Evolutionary conservation across 768 basidiomycete species (phyloP).

Genomic region (Lentinula aciculospora): DNA sequence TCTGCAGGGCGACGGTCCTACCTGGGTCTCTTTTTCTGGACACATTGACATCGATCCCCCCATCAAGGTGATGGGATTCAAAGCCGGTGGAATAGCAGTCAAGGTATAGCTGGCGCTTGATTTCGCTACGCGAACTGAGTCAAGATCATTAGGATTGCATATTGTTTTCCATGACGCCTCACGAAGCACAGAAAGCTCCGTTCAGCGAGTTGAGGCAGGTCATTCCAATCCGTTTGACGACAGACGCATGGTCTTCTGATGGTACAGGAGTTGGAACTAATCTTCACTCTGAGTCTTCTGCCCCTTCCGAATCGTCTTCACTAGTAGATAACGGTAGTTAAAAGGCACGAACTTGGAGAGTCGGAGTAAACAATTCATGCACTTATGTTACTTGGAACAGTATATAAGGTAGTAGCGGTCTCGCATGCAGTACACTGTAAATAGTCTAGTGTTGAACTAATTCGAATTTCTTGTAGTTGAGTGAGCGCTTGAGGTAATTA

Average conservation of each 20-base stretch:
- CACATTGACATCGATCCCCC: slow-evolving; percentile 47
- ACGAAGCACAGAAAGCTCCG: slow-evolving; percentile 45
- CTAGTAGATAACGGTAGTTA: not conserved
- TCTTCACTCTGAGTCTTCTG: not conserved
- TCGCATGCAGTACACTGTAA: too few relatives aligned
- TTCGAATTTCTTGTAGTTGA: too few relatives aligned
- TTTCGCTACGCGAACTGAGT: slow-evolving; percentile 1
- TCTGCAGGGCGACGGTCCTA: slow-evolving; percentile 54
- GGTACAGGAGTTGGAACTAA: not conserved
- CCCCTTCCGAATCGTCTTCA: not conserved
- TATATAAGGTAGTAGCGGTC: too few relatives aligned
- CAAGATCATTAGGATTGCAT: slow-evolving; percentile 49
- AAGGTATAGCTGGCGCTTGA: slow-evolving; percentile 32
- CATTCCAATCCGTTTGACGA: slow-evolving; percentile 60
- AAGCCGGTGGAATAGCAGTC: slow-evolving; percentile 56
- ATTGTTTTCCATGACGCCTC: slow-evolving; percentile 54
- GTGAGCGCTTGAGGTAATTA: too few relatives aligned
- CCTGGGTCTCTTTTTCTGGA: slow-evolving; percentile 57
- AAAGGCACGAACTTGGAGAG: too few relatives aligned
- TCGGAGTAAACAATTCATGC: too few relatives aligned
- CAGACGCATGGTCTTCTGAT: slow-evolving; percentile 37
- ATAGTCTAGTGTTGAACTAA: too few relatives aligned
- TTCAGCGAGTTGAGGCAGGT: slow-evolving; percentile 57
- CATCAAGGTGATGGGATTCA: slow-evolving; percentile 58
- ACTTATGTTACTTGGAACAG: too few relatives aligned